Evolutionary conservation across 2,329 filamentous ascomycete genomes (phyloP).

Genomic region (Aureobasidium sp.): DNA sequence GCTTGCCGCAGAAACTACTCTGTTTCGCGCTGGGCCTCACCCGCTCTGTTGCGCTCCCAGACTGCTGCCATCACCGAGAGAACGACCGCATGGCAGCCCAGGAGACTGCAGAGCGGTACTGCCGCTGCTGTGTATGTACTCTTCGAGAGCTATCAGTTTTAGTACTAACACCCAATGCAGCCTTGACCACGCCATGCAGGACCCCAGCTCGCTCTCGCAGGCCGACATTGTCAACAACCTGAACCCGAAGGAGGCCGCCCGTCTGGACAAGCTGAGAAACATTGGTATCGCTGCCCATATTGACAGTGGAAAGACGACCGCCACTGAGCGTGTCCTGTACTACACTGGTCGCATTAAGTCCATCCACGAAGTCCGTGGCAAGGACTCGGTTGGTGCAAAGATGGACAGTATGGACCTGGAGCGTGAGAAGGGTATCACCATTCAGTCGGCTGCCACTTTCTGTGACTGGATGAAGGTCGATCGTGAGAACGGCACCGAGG

Average conservation of each 20-base stretch:
- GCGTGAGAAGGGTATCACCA: conserved; percentile 97
- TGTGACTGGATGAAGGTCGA: conserved; percentile 87
- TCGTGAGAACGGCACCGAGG: conserved; percentile 57
- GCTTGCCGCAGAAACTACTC: conserved; percentile 9
- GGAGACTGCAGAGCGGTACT: conserved; percentile 22
- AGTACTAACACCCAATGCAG: conserved; percentile 24
- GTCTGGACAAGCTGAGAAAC: conserved; percentile 79
- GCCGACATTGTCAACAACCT: conserved; percentile 71
- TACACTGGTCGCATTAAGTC: conserved; percentile 95
- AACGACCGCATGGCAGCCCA: conserved; percentile 20
- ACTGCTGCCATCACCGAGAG: background rate
- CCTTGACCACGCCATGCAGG: conserved; percentile 50
- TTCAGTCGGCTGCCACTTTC: conserved; percentile 96
- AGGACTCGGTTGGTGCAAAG: conserved; percentile 92
- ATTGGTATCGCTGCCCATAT: conserved; percentile 99
- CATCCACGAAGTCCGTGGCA: conserved; percentile 93
- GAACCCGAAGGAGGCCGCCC: conserved; percentile 67
- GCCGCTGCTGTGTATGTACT: conserved; percentile 24
- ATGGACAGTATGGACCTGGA: conserved; percentile 99
- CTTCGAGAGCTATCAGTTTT: background rate
- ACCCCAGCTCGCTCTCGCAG: conserved; percentile 52
- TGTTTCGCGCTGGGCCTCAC: conserved; percentile 17
- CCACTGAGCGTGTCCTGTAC: conserved; percentile 92
- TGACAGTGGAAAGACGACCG: conserved; percentile 96
- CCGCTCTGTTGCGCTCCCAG: conserved; percentile 14